Conservation (phyloP, 1,284 basidiomycete species). For the Moesziomyces antarcticus region DNA sequence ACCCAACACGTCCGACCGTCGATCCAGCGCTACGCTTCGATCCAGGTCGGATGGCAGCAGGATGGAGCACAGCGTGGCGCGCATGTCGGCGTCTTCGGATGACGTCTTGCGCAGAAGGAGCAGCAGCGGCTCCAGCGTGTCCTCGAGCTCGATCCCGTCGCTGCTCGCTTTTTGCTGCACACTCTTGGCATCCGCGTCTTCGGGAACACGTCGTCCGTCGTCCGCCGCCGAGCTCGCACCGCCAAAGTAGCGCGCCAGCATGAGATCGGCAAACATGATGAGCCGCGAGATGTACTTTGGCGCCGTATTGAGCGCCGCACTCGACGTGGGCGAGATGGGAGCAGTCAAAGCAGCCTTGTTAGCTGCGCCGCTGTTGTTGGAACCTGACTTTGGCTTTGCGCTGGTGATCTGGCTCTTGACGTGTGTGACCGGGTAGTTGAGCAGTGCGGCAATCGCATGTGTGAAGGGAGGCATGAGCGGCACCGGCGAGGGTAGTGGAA, state of each 20-base stretch:
- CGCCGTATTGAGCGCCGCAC: slow-evolving; percentile 16
- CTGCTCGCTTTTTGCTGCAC: slow-evolving; percentile 24
- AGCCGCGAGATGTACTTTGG: slow-evolving; percentile 30
- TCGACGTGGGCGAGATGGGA: slow-evolving; percentile 26
- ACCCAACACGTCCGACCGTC: slow-evolving; percentile 49
- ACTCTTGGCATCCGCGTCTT: slow-evolving; percentile 40
- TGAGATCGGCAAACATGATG: slow-evolving; percentile 28
- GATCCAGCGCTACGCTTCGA: slow-evolving; percentile 42
- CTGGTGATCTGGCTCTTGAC: slow-evolving; percentile 22
- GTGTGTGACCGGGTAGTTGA: slow-evolving; percentile 51
- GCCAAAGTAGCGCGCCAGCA: slow-evolving; percentile 42
- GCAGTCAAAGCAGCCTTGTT: slow-evolving; percentile 2
- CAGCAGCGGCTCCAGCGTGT: slow-evolving; percentile 49
- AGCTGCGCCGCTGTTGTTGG: background rate
- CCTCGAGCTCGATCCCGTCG: slow-evolving; percentile 54
- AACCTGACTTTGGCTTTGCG: background rate
- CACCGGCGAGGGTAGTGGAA: slow-evolving; percentile 24
- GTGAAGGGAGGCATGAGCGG: slow-evolving; percentile 54
- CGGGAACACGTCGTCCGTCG: slow-evolving; percentile 19
- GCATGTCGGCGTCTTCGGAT: slow-evolving; percentile 35
- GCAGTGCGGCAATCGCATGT: slow-evolving; percentile 57
- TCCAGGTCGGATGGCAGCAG: slow-evolving; percentile 50
- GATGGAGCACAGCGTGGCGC: slow-evolving; percentile 14
- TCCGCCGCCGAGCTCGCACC: background rate
- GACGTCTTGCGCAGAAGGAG: slow-evolving; percentile 52